phyloP scores from a whole-genome alignment of 257 asterid species.

The Fraxinus americana region DNA sequence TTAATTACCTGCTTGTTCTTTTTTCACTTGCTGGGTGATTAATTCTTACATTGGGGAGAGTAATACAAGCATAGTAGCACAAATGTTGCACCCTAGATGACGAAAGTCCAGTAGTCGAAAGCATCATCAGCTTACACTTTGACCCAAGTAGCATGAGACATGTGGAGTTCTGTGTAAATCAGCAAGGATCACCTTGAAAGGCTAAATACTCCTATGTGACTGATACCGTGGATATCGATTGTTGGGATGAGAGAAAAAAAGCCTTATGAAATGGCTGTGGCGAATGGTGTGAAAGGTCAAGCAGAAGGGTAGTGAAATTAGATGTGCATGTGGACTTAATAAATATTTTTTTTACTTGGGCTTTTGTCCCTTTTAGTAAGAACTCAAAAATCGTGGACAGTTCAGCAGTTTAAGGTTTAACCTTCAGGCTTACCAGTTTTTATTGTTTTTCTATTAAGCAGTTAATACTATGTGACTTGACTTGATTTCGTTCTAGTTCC shows the following conservation, averaged over 20 bases:
- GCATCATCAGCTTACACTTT: not conserved
- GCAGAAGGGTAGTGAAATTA: not conserved
- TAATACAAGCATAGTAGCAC: not conserved
- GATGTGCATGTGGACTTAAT: not conserved
- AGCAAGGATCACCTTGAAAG: not conserved
- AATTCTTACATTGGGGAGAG: not conserved
- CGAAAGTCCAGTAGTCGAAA: not conserved
- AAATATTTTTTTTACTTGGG: not conserved
- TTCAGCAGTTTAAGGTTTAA: not conserved
- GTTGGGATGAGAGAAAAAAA: not conserved
- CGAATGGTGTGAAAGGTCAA: not conserved
- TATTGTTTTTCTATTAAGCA: not conserved
- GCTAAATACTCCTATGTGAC: not conserved
- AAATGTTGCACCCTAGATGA: not conserved
- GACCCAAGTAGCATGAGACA: not conserved
- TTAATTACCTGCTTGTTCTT: not conserved
- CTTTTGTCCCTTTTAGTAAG: not conserved
- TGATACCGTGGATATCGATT: not conserved
- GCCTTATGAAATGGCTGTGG: not conserved
- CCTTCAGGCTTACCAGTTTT: not conserved
- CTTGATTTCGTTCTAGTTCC: not conserved
- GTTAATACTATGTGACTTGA: not conserved
- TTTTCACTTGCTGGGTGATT: not conserved
- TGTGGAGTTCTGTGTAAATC: no score
- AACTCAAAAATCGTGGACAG: not conserved